phyloP scores from a whole-genome alignment of 225 moss, liverwort and hornwort species.

The Antitrichia curtipendula region DNA sequence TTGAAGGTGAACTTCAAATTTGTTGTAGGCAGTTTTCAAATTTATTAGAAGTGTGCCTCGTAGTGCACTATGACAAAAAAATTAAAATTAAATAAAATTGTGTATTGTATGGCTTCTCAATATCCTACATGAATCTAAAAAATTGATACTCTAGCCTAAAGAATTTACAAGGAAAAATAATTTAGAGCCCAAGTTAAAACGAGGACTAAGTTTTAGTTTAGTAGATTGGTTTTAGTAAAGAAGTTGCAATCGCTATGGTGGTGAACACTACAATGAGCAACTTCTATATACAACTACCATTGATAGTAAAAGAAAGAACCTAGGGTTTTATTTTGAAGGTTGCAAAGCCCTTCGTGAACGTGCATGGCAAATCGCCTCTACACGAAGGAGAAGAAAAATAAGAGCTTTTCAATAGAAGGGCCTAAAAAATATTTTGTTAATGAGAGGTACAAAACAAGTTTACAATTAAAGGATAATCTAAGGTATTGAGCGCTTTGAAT shows the following conservation, averaged over 20 bases:
- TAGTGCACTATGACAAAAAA: background rate
- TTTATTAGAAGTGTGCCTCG: accelerated
- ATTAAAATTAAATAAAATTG: too few relatives aligned
- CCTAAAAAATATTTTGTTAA: background rate
- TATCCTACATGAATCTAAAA: background rate
- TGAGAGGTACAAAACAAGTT: background rate
- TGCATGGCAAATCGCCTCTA: background rate
- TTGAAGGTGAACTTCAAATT: background rate
- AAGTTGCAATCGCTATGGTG: background rate
- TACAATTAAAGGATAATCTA: background rate
- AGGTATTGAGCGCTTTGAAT: background rate
- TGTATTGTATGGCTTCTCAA: too few relatives aligned
- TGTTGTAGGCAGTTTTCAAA: background rate
- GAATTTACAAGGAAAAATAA: background rate
- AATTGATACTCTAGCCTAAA: background rate
- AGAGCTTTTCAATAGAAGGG: background rate
- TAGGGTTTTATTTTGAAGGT: background rate
- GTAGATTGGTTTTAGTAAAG: accelerated
- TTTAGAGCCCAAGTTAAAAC: background rate
- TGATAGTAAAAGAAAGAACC: accelerated
- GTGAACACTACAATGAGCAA: background rate
- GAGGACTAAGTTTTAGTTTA: too few relatives aligned
- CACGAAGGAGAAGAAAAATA: background rate
- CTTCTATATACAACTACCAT: background rate
- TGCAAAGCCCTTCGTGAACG: background rate